These are phyloP conservation scores for Inga leiocalycina DNA, from an alignment of 306 rosid species.

Conservation along the genomic window DNA sequence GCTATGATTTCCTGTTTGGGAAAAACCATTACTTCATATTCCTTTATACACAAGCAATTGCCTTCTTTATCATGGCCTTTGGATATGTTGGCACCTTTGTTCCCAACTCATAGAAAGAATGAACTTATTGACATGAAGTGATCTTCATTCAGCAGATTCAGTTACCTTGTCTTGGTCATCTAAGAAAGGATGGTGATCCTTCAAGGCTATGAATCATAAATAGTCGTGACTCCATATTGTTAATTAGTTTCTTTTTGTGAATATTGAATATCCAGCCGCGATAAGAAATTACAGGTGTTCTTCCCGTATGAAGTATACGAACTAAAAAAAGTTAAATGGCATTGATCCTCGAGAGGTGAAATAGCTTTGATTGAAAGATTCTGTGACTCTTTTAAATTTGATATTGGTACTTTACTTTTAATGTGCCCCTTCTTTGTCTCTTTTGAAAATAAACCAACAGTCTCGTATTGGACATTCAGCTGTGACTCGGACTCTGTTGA, in stretches of 20 bases:
- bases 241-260: slow-evolving; percentile 34
- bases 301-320: slow-evolving; percentile 22
- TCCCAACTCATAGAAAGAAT: slow-evolving; percentile 51
- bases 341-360: not conserved
- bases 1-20: slow-evolving; percentile 65
- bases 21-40: slow-evolving; percentile 66
- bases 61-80: slow-evolving; percentile 75
- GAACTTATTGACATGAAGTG: too few species aligned
- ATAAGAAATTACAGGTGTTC: slow-evolving; percentile 34
- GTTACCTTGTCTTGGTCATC: too few species aligned
- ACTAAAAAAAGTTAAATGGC: not conserved
- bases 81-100: slow-evolving; percentile 85
- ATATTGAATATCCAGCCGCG: slow-evolving; percentile 41
- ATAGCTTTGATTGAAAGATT: slow-evolving; percentile 39
- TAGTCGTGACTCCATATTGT: slow-evolving; percentile 30
- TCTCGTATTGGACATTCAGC: not conserved
- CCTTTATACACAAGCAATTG: slow-evolving; percentile 67
- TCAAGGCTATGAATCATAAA: slow-evolving; percentile 40
- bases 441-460: slow-evolving; percentile 25
- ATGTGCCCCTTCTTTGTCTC: slow-evolving; percentile 19
- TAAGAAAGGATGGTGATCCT: slow-evolving; percentile 35
- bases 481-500: too few species aligned
- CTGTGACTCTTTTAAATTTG: slow-evolving; percentile 18
- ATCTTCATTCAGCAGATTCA: too few species aligned
- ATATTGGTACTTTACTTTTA: not conserved